phyloP scores from a whole-genome alignment of 73 alveolate genomes.

The Blepharisma japonicum region DNA sequence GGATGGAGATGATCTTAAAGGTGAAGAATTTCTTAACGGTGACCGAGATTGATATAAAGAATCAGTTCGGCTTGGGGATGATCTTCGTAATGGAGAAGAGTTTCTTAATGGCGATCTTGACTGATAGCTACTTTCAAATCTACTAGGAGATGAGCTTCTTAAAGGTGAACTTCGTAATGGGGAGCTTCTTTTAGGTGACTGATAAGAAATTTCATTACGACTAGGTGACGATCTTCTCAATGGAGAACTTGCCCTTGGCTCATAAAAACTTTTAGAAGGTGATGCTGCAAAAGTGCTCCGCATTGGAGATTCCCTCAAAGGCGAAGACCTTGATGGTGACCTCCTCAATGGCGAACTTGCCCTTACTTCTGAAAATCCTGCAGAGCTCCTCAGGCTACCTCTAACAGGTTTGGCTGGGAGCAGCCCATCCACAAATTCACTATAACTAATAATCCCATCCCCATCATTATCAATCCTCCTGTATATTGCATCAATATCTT shows the following conservation, averaged over 20 bases:
- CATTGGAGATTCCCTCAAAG: too few species aligned
- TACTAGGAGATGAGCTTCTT: conserved; percentile 10
- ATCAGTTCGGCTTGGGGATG: conserved; percentile 33
- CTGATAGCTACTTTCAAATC: background rate
- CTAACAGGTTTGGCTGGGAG: conserved; percentile 41
- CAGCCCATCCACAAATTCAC: conserved; percentile 42
- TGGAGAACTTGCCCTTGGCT: background rate
- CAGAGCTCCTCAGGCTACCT: too few species aligned
- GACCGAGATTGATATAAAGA: conserved; percentile 20
- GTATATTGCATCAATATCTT: conserved; percentile 36
- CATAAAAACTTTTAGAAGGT: too few species aligned
- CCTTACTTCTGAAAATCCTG: background rate
- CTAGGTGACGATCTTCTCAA: conserved; percentile 4
- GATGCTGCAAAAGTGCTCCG: too few species aligned
- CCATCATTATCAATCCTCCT: conserved; percentile 58
- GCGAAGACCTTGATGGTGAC: background rate
- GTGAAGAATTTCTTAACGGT: conserved; percentile 33
- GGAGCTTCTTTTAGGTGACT: background rate
- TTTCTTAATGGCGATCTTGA: conserved; percentile 1
- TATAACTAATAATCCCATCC: conserved; percentile 38
- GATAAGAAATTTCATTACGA: background rate
- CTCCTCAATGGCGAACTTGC: background rate
- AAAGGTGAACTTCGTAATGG: conserved; percentile 2
- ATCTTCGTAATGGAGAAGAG: background rate
- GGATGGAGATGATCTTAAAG: conserved; percentile 23